Evolutionary conservation across 106 monocot species (phyloP).

Genomic region (Gastrodia elata): DNA sequence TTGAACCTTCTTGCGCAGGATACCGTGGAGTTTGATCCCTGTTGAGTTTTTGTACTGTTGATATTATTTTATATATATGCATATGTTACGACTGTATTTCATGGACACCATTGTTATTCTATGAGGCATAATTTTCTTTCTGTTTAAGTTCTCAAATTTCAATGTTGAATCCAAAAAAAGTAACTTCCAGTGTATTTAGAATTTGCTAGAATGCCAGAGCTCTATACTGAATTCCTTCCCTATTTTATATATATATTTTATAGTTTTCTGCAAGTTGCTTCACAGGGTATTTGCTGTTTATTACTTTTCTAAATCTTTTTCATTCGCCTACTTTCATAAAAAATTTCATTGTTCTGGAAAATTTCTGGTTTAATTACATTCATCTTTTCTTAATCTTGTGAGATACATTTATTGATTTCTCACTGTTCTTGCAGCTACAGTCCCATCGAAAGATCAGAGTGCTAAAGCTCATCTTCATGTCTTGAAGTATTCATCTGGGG

Average conservation of each 20-base stretch:
- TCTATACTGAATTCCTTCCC: neutral
- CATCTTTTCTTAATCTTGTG: neutral
- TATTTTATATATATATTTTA: too few species aligned
- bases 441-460: slow-evolving; percentile 47
- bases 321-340: neutral
- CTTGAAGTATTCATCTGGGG: slow-evolving; percentile 83
- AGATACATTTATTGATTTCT: neutral
- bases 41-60: too few species aligned
- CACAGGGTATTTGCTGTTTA: neutral
- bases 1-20: too few species aligned
- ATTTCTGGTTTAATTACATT: neutral
- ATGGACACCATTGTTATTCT: too few species aligned
- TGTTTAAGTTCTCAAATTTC: neutral
- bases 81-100: too few species aligned
- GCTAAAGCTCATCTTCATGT: slow-evolving; percentile 76
- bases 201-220: neutral
- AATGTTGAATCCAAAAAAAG: neutral
- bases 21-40: too few species aligned
- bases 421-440: slow-evolving; percentile 39
- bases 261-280: too few species aligned
- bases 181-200: neutral
- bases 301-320: neutral
- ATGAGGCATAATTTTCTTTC: neutral
- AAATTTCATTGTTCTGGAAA: neutral
- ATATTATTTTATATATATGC: too few species aligned